Conservation (phyloP, 208 protist species). For the Acanthamoeba castellanii region DNA sequence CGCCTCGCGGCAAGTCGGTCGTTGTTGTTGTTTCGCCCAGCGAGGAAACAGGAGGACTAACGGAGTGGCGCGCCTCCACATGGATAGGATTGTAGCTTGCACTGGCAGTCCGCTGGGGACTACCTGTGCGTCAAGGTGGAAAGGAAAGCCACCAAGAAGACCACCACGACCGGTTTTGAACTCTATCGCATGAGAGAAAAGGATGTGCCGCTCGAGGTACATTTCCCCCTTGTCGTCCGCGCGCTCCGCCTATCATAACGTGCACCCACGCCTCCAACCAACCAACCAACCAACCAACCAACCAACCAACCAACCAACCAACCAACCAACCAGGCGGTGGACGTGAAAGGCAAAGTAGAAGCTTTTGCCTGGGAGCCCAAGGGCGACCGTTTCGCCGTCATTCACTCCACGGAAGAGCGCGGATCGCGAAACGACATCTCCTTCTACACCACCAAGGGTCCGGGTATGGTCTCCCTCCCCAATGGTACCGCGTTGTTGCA, state of each 20-base stretch:
- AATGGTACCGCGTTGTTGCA: background rate
- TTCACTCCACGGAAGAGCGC: background rate
- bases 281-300: too few species aligned
- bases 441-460: conserved; percentile 30
- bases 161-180: background rate
- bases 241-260: too few species aligned
- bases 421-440: conserved; percentile 4
- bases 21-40: too few species aligned
- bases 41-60: too few species aligned
- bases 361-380: conserved; percentile 63
- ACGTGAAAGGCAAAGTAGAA: background rate
- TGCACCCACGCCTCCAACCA: too few species aligned
- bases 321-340: conserved; percentile 28
- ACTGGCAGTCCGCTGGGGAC: conserved; percentile 42
- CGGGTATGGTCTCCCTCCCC: background rate
- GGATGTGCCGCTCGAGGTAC: conserved; percentile 46
- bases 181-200: conserved; percentile 58
- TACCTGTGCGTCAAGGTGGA: conserved; percentile 54
- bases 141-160: conserved; percentile 5
- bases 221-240: background rate
- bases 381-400: conserved; percentile 56
- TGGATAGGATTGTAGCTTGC: conserved; percentile 2
- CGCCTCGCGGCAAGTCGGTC: too few species aligned
- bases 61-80: too few species aligned
- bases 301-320: too few species aligned